phyloP scores from a whole-genome alignment of 2,329 filamentous ascomycete genomes.

The Neopestalotiopsis rosae region DNA sequence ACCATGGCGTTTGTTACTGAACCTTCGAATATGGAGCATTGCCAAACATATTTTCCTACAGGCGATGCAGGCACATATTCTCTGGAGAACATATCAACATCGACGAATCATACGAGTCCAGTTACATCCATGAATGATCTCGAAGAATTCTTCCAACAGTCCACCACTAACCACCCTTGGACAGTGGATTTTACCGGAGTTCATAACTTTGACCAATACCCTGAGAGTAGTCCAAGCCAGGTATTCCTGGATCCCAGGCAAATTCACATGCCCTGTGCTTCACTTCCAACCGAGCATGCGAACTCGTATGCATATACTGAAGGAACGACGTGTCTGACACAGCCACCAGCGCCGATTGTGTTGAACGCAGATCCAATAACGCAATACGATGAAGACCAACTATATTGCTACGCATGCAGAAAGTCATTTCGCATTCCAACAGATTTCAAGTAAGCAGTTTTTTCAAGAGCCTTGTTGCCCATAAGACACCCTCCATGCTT shows the following conservation, averaged over 20 bases:
- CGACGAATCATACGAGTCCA: not conserved
- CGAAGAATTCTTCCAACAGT: not conserved
- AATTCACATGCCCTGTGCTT: not conserved
- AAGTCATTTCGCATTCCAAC: not conserved
- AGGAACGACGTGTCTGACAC: not conserved
- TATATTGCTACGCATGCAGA: not conserved
- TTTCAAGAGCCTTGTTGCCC: no score
- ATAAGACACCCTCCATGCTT: no score
- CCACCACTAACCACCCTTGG: not conserved
- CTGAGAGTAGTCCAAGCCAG: not conserved
- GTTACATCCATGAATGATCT: not conserved
- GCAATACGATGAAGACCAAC: not conserved
- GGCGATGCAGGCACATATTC: not conserved
- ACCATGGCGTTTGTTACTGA: not conserved
- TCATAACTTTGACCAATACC: not conserved
- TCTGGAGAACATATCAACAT: not conserved
- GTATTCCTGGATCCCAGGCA: not conserved
- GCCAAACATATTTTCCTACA: not conserved
- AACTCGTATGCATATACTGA: not conserved
- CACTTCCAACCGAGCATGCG: not conserved
- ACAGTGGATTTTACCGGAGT: not conserved
- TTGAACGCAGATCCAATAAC: not conserved
- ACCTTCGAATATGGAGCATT: not conserved
- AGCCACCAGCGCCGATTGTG: not conserved
- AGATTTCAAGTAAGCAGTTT: not conserved